Evolutionary conservation across 202 grass and related monocot genomes (phyloP), one percentile per base, ranked within the genome.

Genomic region (Schoenoplectus tabernaemontani): DNA sequence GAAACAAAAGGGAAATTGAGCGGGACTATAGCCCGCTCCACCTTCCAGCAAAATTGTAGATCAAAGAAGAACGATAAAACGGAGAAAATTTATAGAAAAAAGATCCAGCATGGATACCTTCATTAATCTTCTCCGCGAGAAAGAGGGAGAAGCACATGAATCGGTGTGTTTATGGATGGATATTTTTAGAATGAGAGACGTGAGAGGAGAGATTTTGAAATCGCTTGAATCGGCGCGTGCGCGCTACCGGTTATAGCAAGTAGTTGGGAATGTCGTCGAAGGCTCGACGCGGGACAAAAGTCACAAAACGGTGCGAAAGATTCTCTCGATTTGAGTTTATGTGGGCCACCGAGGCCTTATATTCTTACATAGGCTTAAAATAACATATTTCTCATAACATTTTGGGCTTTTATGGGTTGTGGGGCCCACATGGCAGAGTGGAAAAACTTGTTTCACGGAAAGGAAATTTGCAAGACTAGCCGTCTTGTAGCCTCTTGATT

Each of bases 1-100:
- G 9, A n/a, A n/a, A n/a, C n/a, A n/a, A 75, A 48, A 44, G 26
- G 15, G 26, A 2, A 81, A 75, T n/a, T 73, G 64, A 44, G 46
- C 57, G 65, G 53, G 66, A 61, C 38, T 61, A 19, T 15, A 58
- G 50, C 47, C 53, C 70, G 70, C 70, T 75, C 47, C 6, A 56
- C 70, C 70, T 54, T 54, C 30, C 16, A 34, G 16, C 43, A 65
- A 61, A 74, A 76, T 2, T 37, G 54, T 2, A 67, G 78, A 64
- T 63, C 15, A 78, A 76, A 78, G 71, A 64, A 84, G 24, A 77
- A 64, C 39, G 15, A 38, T 36, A 19, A 36, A 34, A 54, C 43
- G 1, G 22, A 13, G 50, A n/a, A 17, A 62, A 83, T 42, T 57
- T 42, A 83, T 9, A 57, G 19, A 9, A 39, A 17, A 82, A 43